Evolutionary conservation across 2,329 filamentous ascomycete species (phyloP).

Genomic region (Neoarthrinium moseri): DNA sequence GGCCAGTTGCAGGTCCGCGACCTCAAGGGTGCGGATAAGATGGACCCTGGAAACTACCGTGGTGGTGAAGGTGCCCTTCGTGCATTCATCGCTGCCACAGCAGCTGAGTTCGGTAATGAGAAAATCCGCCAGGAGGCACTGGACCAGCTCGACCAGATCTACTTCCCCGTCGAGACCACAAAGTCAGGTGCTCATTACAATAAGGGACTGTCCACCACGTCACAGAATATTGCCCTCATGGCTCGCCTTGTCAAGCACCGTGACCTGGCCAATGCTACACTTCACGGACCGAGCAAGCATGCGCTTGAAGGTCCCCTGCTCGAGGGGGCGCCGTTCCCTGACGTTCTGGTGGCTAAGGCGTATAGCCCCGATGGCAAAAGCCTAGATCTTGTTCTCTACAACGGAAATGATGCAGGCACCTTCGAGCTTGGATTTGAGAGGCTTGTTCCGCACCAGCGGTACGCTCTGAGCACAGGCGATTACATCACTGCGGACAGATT

Average conservation of each 20-base stretch:
- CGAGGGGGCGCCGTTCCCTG: slow-evolving; percentile 9
- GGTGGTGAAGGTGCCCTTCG: not conserved
- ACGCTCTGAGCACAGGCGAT: not conserved
- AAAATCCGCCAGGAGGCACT: not conserved
- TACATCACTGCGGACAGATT: not conserved
- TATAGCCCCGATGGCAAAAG: slow-evolving; percentile 4
- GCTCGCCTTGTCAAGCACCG: not conserved
- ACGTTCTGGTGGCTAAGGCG: slow-evolving; percentile 14
- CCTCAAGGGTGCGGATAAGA: slow-evolving; percentile 14
- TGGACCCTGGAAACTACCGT: slow-evolving; percentile 16
- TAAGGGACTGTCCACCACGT: not conserved
- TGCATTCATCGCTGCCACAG: not conserved
- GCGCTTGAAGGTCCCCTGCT: slow-evolving; percentile 12
- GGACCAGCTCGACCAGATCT: not conserved
- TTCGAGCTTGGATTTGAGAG: not conserved
- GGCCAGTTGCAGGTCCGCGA: slow-evolving; percentile 30
- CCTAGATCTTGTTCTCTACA: slow-evolving; percentile 7
- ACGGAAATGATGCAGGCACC: not conserved
- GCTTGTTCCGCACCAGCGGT: not conserved
- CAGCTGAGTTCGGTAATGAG: not conserved
- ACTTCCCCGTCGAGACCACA: not conserved
- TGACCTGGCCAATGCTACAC: not conserved
- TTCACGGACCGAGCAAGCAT: not conserved
- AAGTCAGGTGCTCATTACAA: not conserved
- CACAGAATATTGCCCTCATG: not conserved